Evolutionary conservation across 306 rosid genomes (phyloP).

Genomic region (Sindora glabra): DNA sequence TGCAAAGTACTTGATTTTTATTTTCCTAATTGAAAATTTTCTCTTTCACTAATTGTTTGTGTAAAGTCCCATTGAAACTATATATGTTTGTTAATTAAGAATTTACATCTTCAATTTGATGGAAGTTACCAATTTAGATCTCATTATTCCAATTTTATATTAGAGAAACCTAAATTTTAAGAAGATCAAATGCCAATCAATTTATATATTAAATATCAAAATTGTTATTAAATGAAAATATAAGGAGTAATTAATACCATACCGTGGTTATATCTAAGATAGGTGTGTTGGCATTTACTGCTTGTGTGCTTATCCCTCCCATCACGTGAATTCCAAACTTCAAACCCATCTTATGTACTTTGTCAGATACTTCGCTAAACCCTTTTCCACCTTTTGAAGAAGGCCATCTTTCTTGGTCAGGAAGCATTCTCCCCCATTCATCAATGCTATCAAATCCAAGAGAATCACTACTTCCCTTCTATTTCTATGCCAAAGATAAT

Average conservation of each 20-base stretch:
- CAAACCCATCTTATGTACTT: conserved; percentile 78
- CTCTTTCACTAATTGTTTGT: too few species aligned
- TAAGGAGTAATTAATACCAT: conserved; percentile 3
- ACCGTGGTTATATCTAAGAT: conserved; percentile 72
- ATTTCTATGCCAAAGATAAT: conserved; percentile 92
- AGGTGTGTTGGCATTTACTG: conserved; percentile 84
- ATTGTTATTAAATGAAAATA: too few species aligned
- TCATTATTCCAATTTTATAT: too few species aligned
- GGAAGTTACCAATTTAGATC: too few species aligned
- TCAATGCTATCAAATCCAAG: conserved; percentile 89
- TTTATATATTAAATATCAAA: too few species aligned
- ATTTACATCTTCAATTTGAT: too few species aligned
- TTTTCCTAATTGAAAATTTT: too few species aligned
- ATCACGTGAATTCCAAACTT: conserved; percentile 94
- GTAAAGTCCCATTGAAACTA: too few species aligned
- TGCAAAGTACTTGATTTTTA: too few species aligned
- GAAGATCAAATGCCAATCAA: too few species aligned
- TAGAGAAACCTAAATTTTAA: too few species aligned
- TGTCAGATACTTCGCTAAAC: conserved; percentile 53
- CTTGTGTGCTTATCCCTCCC: conserved; percentile 98
- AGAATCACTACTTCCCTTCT: conserved; percentile 66
- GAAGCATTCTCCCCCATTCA: conserved; percentile 86
- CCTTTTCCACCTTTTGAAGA: conserved; percentile 76
- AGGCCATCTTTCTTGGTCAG: conserved; percentile 92
- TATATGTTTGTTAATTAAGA: too few species aligned